phyloP scores from a whole-genome alignment of 2,329 filamentous ascomycete genomes.

The Elsinoe ampelina region DNA sequence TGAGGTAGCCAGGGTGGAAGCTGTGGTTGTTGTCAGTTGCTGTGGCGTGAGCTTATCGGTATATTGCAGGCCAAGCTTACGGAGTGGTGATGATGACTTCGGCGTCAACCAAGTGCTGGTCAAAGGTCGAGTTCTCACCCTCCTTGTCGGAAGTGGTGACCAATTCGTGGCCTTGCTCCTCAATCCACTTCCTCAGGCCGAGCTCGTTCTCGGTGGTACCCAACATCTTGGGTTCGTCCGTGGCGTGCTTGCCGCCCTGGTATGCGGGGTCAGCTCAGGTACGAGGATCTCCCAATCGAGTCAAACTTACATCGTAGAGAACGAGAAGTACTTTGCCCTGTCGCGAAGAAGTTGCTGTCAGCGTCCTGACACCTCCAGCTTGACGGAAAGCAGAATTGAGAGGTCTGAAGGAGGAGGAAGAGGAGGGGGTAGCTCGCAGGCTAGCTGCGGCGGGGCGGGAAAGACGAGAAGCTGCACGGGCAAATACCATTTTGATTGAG shows the following conservation, averaged over 20 bases:
- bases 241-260: slow-evolving; percentile 70
- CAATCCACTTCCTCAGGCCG: slow-evolving; percentile 92
- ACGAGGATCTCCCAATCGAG: slow-evolving; percentile 10
- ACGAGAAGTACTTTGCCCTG: slow-evolving; percentile 95
- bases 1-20: slow-evolving; percentile 98
- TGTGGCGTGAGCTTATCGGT: background rate
- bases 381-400: slow-evolving; percentile 27
- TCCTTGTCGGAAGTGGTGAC: slow-evolving; percentile 98
- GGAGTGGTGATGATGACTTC: slow-evolving; percentile 99
- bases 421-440: slow-evolving; percentile 36
- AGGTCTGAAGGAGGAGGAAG: slow-evolving; percentile 31
- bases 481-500: slow-evolving; percentile 48
- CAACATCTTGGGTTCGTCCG: slow-evolving; percentile 78
- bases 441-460: slow-evolving; percentile 46
- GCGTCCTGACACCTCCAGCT: slow-evolving; percentile 48
- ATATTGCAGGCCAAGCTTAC: slow-evolving; percentile 40
- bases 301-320: slow-evolving; percentile 69
- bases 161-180: slow-evolving; percentile 91
- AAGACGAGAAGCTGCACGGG: slow-evolving; percentile 51
- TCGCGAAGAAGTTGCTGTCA: slow-evolving; percentile 55
- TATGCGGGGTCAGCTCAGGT: slow-evolving; percentile 9
- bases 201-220: slow-evolving; percentile 98
- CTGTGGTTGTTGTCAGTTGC: slow-evolving; percentile 36
- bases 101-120: slow-evolving; percentile 90
- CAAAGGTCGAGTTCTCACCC: slow-evolving; percentile 82